phyloP scores from a whole-genome alignment of 192 early-diverging fungal genomes.

The Entomortierella chlamydospora region DNA sequence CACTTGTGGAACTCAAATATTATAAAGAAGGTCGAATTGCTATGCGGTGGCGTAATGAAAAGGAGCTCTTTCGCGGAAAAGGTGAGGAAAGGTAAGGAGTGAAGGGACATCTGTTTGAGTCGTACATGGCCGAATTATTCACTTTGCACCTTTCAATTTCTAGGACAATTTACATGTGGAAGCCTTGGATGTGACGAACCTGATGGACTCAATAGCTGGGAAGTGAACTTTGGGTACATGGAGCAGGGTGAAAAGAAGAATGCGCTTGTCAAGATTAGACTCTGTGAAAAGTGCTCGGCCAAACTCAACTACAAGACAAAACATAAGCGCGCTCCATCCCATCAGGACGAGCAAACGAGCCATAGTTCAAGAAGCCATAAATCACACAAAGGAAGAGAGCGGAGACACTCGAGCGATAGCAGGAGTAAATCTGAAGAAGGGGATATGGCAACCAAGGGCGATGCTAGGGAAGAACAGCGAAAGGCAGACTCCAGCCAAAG shows the following conservation, averaged over 20 bases:
- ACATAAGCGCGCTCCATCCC: slow-evolving; percentile 51
- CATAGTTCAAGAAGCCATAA: neutral
- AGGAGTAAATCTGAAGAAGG: neutral
- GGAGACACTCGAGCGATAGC: neutral
- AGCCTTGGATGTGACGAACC: slow-evolving; percentile 63
- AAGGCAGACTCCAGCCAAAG: neutral
- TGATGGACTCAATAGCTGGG: slow-evolving; percentile 77
- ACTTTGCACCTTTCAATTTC: neutral
- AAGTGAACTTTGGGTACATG: slow-evolving; percentile 87
- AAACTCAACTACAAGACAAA: slow-evolving; percentile 80
- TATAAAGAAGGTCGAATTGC: slow-evolving; percentile 74
- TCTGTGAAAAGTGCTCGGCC: slow-evolving; percentile 76
- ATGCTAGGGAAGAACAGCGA: neutral
- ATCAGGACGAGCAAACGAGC: neutral
- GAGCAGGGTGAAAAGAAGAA: slow-evolving; percentile 80
- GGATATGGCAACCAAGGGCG: neutral
- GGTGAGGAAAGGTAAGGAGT: slow-evolving; percentile 37
- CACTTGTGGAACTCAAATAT: slow-evolving; percentile 74
- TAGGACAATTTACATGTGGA: slow-evolving; percentile 81
- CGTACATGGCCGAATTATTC: neutral
- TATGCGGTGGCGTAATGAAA: slow-evolving; percentile 75
- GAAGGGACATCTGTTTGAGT: neutral
- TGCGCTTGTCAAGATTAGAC: slow-evolving; percentile 83
- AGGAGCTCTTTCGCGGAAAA: slow-evolving; percentile 75
- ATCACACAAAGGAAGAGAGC: no score